Percentiles rank a stretch among this genome's conserved stretches.
Conservation (phyloP, 2,329 filamentous ascomycete genomes). For the Rhynchosporium agropyri region DNA sequence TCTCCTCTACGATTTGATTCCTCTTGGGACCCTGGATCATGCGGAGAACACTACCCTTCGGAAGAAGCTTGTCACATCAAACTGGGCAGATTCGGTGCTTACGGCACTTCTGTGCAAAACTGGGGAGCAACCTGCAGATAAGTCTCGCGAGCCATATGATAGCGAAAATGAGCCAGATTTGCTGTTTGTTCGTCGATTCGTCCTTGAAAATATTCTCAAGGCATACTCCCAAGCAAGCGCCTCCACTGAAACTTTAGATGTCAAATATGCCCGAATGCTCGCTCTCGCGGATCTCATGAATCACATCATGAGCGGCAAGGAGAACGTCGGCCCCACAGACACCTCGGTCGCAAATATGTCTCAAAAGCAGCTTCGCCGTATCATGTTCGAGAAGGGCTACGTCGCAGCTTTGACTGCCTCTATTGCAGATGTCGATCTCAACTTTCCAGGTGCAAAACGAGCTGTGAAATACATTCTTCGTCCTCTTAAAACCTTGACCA, state of each 20-base stretch:
- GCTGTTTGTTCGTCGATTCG: conserved; percentile 90
- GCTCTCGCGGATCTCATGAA: conserved; percentile 90
- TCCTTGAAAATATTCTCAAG: conserved; percentile 88
- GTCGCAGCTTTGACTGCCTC: conserved; percentile 85
- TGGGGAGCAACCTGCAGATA: conserved; percentile 69
- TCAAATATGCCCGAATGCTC: conserved; percentile 85
- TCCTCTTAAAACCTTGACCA: conserved; percentile 83
- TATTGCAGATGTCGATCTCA: conserved; percentile 93
- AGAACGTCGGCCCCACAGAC: conserved; percentile 57
- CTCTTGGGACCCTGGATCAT: conserved; percentile 63
- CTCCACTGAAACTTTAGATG: conserved; percentile 78
- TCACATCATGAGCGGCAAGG: conserved; percentile 82
- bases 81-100: conserved; percentile 82
- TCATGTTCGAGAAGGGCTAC: conserved; percentile 99
- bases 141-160: conserved; percentile 58
- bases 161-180: conserved; percentile 82
- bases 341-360: conserved; percentile 53
- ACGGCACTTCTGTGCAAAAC: conserved; percentile 89
- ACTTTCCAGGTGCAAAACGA: conserved; percentile 89
- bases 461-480: conserved; percentile 96
- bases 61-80: conserved; percentile 83
- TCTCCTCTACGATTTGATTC: conserved; percentile 78
- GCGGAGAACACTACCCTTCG: conserved; percentile 76
- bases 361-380: conserved; percentile 81
- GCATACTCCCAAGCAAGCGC: conserved; percentile 86